A percentile compares a stretch with the other conserved stretches of the same genome.
These are phyloP conservation scores for Brachypodium distachyon DNA, from an alignment of 202 grass and related monocot genomes.

Conservation along the genomic window DNA sequence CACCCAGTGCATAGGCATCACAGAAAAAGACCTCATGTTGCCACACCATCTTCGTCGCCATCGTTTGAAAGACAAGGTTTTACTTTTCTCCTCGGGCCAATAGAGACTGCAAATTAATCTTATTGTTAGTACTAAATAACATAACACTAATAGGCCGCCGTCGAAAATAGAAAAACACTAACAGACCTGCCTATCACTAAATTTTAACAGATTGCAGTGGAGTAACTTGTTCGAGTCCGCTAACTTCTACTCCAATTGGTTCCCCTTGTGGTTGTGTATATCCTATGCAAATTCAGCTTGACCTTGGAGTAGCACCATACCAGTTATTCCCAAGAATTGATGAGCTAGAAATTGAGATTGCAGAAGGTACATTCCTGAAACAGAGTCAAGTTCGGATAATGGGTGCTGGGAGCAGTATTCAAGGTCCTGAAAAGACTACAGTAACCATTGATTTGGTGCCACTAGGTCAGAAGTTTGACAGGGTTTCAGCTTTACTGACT, in stretches of 20 bases:
- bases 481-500: constrained; percentile 54
- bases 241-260: constrained; percentile 75
- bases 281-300: constrained; percentile 67
- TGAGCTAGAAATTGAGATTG: constrained; percentile 70
- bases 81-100: not conserved
- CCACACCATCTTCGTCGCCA: constrained; percentile 25
- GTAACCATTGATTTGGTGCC: constrained; percentile 71
- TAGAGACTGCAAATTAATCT: not conserved
- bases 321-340: constrained; percentile 60
- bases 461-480: constrained; percentile 75
- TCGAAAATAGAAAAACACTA: too few species aligned
- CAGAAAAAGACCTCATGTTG: constrained; percentile 25
- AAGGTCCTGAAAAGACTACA: constrained; percentile 59
- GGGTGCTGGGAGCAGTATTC: constrained; percentile 50
- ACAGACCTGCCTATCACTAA: not conserved
- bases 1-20: constrained; percentile 38
- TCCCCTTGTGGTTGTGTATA: constrained; percentile 82
- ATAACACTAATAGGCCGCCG: not conserved
- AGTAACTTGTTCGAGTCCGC: constrained; percentile 49
- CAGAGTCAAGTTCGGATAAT: constrained; percentile 81
- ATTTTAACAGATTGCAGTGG: constrained; percentile 50
- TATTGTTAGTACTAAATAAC: not conserved
- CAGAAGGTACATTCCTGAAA: constrained; percentile 59
- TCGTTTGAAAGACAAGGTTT: constrained; percentile 53
- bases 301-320: constrained; percentile 61